These are phyloP conservation scores for Psophocarpus tetragonolobus DNA, from an alignment of 306 rosid genomes.

Conservation along the genomic window DNA sequence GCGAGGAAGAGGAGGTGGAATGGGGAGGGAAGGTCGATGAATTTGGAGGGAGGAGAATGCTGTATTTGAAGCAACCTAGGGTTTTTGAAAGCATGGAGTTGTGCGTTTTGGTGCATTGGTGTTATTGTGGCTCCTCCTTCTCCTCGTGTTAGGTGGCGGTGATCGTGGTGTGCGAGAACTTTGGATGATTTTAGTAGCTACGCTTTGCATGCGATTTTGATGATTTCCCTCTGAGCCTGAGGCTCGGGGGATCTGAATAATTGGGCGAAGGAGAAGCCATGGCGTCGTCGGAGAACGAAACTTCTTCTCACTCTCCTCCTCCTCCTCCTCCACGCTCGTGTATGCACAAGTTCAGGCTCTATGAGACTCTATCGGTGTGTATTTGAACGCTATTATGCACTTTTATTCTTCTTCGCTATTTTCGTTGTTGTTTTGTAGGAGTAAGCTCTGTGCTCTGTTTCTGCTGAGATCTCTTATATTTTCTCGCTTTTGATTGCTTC, in stretches of 20 bases:
- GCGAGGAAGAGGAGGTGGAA: slow-evolving; percentile 24
- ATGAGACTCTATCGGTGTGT: slow-evolving; percentile 85
- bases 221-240: slow-evolving; percentile 81
- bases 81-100: slow-evolving; percentile 32
- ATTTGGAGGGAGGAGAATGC: slow-evolving; percentile 45
- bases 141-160: slow-evolving; percentile 29
- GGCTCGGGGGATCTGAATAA: slow-evolving; percentile 77
- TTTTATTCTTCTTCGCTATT: background rate
- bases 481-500: slow-evolving; percentile 25
- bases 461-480: slow-evolving; percentile 26
- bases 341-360: slow-evolving; percentile 86
- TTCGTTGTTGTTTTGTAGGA: background rate
- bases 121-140: background rate
- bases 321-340: slow-evolving; percentile 38
- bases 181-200: background rate
- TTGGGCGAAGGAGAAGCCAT: slow-evolving; percentile 31
- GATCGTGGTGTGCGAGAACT: background rate
- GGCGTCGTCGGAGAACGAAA: slow-evolving; percentile 69
- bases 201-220: slow-evolving; percentile 62
- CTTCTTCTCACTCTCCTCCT: slow-evolving; percentile 35
- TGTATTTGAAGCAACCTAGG: slow-evolving; percentile 82
- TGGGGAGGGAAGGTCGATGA: slow-evolving; percentile 1
- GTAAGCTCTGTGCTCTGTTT: slow-evolving; percentile 17
- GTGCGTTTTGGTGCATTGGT: slow-evolving; percentile 21
- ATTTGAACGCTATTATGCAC: slow-evolving; percentile 30